Evolutionary conservation across 2,329 filamentous ascomycete species (phyloP), one percentile per base, ranked within the genome.

Genomic region (Alternaria sp.): DNA sequence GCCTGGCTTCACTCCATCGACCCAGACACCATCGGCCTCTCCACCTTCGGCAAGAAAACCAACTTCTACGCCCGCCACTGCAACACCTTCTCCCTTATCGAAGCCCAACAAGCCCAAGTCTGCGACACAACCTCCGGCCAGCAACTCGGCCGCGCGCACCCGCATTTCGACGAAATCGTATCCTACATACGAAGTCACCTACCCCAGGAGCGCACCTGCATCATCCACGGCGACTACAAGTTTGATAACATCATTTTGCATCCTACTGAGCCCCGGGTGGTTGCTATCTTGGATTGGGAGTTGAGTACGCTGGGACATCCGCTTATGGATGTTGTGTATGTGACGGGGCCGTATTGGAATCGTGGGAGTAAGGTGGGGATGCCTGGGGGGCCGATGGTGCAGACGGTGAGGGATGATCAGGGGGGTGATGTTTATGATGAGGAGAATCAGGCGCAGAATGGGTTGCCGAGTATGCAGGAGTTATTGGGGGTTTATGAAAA

Each of bases 251-350:
- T 85, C 6, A 81, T 84, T 19, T 96, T 96, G 78, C 93, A 97
- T 82, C 90, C 91, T 79, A 94, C 92, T 0, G 91, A 95, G 79
- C 89, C 94, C 6, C 85, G 90, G 50, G 93, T 98, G 13, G 93
- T 98, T 80, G 95, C 93, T 1, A 93, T 98, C 57, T 82, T 98
- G 8, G 96, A 98, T 82, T 98, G 95, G 95, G 95, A 98, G 81
- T 93, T 98, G 91, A 93, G 93, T 45, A 98, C 95, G 0, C 89
- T 97, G 59, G 95, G 95, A 11, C 95, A 99, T 77, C 95, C 96
- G 2, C 87, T 97, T 25, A 93, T 92, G 32, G 95, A 98, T 79
- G 85, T 97, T 40, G 89, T 91, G 77, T 98, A 97, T 80, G 85
- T 97, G n/a, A 79, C 89, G 12, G 77, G 73, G 4, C 83, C 83